Percentiles rank a stretch among this genome's conserved stretches.
Evolutionary conservation across 208 protist genomes (phyloP).

Genomic region (Crithidia expoeki): DNA sequence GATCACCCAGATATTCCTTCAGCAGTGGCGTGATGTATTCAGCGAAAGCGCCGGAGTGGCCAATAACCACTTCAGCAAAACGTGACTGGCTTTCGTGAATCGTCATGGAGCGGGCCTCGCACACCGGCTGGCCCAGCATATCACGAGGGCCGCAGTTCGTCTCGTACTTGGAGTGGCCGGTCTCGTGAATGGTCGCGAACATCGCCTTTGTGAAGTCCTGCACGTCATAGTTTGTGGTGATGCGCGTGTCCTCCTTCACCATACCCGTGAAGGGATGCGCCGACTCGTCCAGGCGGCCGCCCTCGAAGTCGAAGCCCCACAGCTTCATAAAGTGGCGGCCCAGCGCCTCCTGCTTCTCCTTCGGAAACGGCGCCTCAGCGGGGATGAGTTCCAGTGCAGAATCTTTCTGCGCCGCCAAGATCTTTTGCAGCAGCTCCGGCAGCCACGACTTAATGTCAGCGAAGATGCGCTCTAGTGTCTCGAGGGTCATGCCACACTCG

Average conservation of each 20-base stretch:
- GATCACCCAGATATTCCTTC: conserved; percentile 55
- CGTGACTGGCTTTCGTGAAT: conserved; percentile 91
- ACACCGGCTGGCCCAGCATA: conserved; percentile 67
- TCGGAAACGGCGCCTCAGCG: conserved; percentile 48
- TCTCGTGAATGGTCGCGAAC: conserved; percentile 84
- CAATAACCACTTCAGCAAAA: conserved; percentile 80
- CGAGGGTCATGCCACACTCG: conserved; percentile 76
- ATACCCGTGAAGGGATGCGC: conserved; percentile 90
- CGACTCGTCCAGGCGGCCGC: conserved; percentile 81
- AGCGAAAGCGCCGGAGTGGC: conserved; percentile 56
- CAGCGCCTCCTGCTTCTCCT: conserved; percentile 62
- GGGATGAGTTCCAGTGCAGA: conserved; percentile 21
- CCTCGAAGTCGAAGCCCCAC: conserved; percentile 84
- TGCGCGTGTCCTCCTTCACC: conserved; percentile 76
- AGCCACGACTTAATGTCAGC: conserved; percentile 78
- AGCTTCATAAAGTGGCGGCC: conserved; percentile 55
- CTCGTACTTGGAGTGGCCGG: conserved; percentile 90
- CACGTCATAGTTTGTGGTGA: conserved; percentile 84
- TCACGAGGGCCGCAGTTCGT: conserved; percentile 68
- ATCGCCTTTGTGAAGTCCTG: conserved; percentile 56
- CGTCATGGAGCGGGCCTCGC: conserved; percentile 56
- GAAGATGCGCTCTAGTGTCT: conserved; percentile 70
- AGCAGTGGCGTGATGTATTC: conserved; percentile 58
- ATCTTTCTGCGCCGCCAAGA: conserved; percentile 53
- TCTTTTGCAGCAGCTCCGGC: conserved; percentile 62